Evolutionary conservation across 192 early-diverging fungal species (phyloP).

Genomic region (Umbelopsis isabellina): DNA sequence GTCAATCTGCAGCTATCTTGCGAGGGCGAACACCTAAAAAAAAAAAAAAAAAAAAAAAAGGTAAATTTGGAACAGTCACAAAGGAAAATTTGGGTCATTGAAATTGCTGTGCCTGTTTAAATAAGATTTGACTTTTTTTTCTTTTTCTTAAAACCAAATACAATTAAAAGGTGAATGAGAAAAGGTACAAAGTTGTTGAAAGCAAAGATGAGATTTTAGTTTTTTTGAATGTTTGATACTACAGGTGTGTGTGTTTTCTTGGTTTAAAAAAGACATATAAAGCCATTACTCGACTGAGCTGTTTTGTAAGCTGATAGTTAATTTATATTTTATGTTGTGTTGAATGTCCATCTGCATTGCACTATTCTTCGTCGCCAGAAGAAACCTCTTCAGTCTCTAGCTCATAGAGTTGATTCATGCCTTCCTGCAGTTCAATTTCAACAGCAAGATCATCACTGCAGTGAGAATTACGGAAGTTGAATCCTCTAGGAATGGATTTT

Average conservation of each 20-base stretch:
- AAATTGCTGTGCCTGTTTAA: neutral
- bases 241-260: too few relatives aligned
- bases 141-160: neutral
- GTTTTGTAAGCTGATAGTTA: neutral
- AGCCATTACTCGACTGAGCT: neutral
- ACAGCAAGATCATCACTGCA: neutral
- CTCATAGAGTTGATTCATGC: neutral
- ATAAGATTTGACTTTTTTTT: too few relatives aligned
- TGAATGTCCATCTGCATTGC: too few relatives aligned
- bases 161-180: neutral
- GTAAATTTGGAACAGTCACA: neutral
- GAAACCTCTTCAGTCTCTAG: constrained; percentile 12
- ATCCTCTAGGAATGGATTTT: constrained; percentile 2
- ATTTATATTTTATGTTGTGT: neutral
- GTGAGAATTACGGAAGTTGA: neutral
- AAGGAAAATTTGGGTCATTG: neutral
- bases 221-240: too few relatives aligned
- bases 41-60: constrained; percentile 21
- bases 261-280: too few relatives aligned
- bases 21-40: neutral
- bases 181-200: neutral
- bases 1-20: neutral
- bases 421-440: neutral
- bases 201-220: too few relatives aligned
- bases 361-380: constrained; percentile 14